These are phyloP conservation scores for Jatropha curcas DNA, from an alignment of 345 rosid genomes.

Conservation along the genomic window DNA sequence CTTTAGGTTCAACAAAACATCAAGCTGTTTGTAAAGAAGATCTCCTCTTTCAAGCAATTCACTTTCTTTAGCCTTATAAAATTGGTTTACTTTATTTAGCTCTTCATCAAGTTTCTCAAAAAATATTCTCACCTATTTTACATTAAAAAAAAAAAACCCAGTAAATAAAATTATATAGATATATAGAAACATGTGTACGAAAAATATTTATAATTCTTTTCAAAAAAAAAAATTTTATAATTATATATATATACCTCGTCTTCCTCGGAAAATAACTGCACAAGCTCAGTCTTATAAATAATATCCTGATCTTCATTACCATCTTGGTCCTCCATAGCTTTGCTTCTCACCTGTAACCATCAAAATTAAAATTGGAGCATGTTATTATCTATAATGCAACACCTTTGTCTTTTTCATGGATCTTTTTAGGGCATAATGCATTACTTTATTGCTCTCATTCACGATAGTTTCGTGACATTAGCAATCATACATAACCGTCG, in stretches of 20 bases:
- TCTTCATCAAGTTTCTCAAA: conserved; percentile 73
- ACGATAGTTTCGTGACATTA: conserved; percentile 63
- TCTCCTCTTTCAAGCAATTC: conserved; percentile 87
- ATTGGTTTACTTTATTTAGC: conserved; percentile 81
- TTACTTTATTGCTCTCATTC: conserved; percentile 28
- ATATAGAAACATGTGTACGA: too few relatives aligned
- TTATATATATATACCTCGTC: conserved; percentile 66
- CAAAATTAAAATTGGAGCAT: background rate
- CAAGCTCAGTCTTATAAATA: conserved; percentile 82
- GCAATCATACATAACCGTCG: conserved; percentile 42
- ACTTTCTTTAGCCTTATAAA: conserved; percentile 66
- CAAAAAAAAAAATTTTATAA: too few relatives aligned
- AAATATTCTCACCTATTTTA: conserved; percentile 58
- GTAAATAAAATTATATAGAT: background rate
- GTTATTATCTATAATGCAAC: background rate
- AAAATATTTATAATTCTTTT: too few relatives aligned
- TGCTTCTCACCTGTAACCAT: conserved; percentile 52
- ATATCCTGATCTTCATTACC: conserved; percentile 48
- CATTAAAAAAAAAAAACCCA: background rate
- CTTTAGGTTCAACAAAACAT: conserved; percentile 63
- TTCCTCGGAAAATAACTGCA: conserved; percentile 86
- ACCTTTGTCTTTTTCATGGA: conserved; percentile 21
- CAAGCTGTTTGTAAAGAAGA: conserved; percentile 65
- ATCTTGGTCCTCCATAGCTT: conserved; percentile 49
- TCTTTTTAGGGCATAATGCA: conserved; percentile 7